Base-by-base conservation (phyloP, 2,329 filamentous ascomycete genomes). In the Xylariaceae sp. region DNA sequence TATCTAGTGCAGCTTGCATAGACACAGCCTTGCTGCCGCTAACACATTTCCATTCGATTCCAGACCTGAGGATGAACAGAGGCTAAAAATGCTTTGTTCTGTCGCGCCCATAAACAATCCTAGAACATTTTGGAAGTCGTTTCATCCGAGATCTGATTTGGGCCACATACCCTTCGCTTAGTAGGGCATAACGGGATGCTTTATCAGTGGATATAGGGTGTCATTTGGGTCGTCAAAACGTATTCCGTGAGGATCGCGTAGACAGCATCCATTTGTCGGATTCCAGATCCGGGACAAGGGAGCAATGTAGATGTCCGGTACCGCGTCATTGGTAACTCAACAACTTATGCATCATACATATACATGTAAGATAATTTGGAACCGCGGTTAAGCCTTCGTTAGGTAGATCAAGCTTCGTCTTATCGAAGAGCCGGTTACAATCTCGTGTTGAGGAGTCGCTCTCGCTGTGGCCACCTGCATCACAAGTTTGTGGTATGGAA, bases 171-270 rank as follows among this genome's bases (percentile, higher is more conserved):
- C 37, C 49, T 35, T 52, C 34, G 18, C 4, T 39, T 2, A 13
- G 17, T 2, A 35, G 37, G 1, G 11, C 4, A 34, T 1, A 35
- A 58, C 15, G 35, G 35, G n/a, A 35, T 53, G 39, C 50, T 17
- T 55, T 50, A 35, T 64, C 57, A 51, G 30, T 7, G 18, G 13
- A 4, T 30, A 17, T 37, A 23, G 48, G 13, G 39, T 55, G 52
- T 64, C 56, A 42, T 57, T 8, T 51, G 60, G 52, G 55, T 61
- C 56, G 51, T 62, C 17, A 44, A 55, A 61, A 57, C 53, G 57
- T 64, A 51, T 58, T n/a, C 9, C 37, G 37, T 42, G 23, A 30
- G 5, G 37, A 57, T 60, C 55, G 56, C 58, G 53, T 49, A 48
- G 47, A 53, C 44, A 17, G 47, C 45, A 39, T 39, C 53, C 17